phyloP scores from a whole-genome alignment of 495 filamentous ascomycete genomes.

The Penicillium waksmanii region DNA sequence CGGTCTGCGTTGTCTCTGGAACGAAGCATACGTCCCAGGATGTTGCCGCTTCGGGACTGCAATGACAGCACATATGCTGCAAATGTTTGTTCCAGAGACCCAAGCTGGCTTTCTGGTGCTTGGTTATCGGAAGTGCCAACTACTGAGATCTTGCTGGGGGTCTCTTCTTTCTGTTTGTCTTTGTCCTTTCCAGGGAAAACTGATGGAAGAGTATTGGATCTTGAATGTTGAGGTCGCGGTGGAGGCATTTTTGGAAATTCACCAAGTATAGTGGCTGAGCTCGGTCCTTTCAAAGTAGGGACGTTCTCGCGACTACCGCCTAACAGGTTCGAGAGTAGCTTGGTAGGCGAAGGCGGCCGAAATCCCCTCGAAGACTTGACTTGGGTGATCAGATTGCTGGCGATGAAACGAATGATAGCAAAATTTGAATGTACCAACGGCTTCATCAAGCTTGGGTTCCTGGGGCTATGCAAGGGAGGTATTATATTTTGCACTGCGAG shows the following conservation, averaged over 20 bases:
- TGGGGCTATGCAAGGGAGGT: slow-evolving; percentile 67
- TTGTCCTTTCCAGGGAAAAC: slow-evolving; percentile 38
- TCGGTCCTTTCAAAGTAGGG: slow-evolving; percentile 40
- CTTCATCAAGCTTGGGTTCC: slow-evolving; percentile 67
- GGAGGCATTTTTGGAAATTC: slow-evolving; percentile 47
- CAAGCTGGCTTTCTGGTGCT: slow-evolving; percentile 53
- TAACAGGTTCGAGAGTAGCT: slow-evolving; percentile 84
- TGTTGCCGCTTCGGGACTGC: slow-evolving; percentile 80
- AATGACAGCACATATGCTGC: slow-evolving; percentile 81
- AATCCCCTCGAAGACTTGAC: slow-evolving; percentile 58
- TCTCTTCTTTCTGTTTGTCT: slow-evolving; percentile 30
- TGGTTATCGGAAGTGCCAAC: slow-evolving; percentile 28
- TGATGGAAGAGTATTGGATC: slow-evolving; percentile 48
- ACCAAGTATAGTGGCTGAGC: slow-evolving; percentile 39
- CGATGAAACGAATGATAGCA: slow-evolving; percentile 74
- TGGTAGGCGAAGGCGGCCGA: slow-evolving; percentile 82
- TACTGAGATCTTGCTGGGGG: slow-evolving; percentile 38
- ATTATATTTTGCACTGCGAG: slow-evolving; percentile 55
- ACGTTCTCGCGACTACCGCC: slow-evolving; percentile 54
- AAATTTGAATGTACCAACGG: slow-evolving; percentile 54
- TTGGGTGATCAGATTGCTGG: slow-evolving; percentile 61
- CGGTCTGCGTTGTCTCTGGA: slow-evolving; percentile 74
- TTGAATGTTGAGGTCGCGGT: slow-evolving; percentile 36
- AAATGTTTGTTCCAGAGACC: slow-evolving; percentile 83
- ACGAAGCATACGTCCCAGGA: slow-evolving; percentile 74